Evolutionary conservation across 305 asterid genomes (phyloP).

Genomic region (Fraxinus ornus): DNA sequence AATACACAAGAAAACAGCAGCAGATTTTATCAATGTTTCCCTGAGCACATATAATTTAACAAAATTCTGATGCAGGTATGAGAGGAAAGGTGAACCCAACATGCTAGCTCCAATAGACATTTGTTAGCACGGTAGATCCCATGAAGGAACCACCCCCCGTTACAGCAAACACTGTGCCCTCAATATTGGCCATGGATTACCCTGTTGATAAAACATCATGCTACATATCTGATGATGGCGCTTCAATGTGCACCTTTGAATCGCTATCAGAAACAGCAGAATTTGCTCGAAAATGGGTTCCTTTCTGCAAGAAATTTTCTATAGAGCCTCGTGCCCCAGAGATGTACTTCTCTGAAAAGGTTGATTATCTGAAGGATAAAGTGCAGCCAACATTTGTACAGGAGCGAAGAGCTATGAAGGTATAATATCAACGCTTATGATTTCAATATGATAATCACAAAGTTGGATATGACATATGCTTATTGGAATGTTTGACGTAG

Average conservation of each 20-base stretch:
- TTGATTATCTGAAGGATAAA: constrained; percentile 90
- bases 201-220: constrained; percentile 92
- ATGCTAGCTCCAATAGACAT: constrained; percentile 86
- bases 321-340: constrained; percentile 99
- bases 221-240: constrained; percentile 97
- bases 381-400: constrained; percentile 96
- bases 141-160: constrained; percentile 97
- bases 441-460: constrained; percentile 8
- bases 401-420: constrained; percentile 99
- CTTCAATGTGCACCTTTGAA: constrained; percentile 96
- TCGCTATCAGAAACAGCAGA: constrained; percentile 96
- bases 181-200: constrained; percentile 92
- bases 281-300: constrained; percentile 94
- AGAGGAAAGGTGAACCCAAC: constrained; percentile 91
- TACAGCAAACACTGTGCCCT: constrained; percentile 86
- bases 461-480: not conserved
- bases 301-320: constrained; percentile 83
- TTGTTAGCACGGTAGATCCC: constrained; percentile 94
- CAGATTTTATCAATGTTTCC: not conserved
- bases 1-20: not conserved
- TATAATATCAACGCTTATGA: constrained; percentile 25
- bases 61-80: constrained; percentile 58
- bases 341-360: constrained; percentile 85
- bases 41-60: not conserved
- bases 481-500: constrained; percentile 47